Conservation (phyloP, 108 stramenopile species). For the Cylindrotheca fusiformis region DNA sequence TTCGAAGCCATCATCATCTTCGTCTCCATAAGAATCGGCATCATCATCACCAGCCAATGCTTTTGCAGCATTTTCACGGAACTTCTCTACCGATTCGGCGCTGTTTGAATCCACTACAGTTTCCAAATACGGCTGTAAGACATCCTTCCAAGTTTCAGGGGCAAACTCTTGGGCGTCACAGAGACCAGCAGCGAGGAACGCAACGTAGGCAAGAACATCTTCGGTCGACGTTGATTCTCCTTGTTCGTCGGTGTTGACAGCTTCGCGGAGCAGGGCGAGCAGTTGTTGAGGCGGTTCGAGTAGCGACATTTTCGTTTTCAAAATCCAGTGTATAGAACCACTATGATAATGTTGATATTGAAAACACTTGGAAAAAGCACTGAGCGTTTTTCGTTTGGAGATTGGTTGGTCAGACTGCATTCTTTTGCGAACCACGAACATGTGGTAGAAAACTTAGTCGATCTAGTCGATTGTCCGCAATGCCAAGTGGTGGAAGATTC, state of each 20-base stretch:
- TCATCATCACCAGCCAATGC: slow-evolving; percentile 44
- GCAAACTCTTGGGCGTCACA: slow-evolving; percentile 52
- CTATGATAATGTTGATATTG: too few species aligned
- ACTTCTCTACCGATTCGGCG: slow-evolving; percentile 41
- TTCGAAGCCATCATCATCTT: slow-evolving; percentile 87
- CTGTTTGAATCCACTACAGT: slow-evolving; percentile 11
- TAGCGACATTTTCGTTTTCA: slow-evolving; percentile 52
- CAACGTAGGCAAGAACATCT: slow-evolving; percentile 76
- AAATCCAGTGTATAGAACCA: too few species aligned
- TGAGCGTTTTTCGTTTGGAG: too few species aligned
- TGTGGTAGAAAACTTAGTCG: too few species aligned
- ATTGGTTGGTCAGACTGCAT: too few species aligned
- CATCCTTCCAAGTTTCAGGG: slow-evolving; percentile 49
- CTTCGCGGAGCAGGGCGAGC: slow-evolving; percentile 54
- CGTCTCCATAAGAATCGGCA: slow-evolving; percentile 75
- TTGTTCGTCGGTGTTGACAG: slow-evolving; percentile 15
- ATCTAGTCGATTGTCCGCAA: too few species aligned
- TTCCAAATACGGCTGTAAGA: slow-evolving; percentile 65
- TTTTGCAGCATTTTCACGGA: slow-evolving; percentile 48
- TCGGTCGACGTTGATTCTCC: slow-evolving; percentile 23
- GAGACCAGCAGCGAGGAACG: slow-evolving; percentile 71
- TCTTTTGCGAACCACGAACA: too few species aligned
- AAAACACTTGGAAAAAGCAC: too few species aligned
- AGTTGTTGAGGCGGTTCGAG: slow-evolving; percentile 68
- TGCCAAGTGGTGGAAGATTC: too few species aligned